Evolutionary conservation across 1,139 yeast genomes (phyloP).

Genomic region (Eremothecium gossypii): DNA sequence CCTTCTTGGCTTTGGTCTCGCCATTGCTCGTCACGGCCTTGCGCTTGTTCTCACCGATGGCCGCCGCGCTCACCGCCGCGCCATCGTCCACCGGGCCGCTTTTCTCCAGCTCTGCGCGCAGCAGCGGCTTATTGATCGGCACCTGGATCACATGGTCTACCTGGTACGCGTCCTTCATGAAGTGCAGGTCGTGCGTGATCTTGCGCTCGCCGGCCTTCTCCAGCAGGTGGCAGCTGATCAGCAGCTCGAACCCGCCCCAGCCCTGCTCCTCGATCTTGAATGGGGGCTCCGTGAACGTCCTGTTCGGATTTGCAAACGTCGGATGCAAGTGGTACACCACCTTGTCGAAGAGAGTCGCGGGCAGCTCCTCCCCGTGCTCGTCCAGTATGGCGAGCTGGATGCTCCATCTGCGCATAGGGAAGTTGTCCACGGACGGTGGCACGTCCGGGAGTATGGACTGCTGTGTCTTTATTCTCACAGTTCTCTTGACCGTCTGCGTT

Average conservation of each 20-base stretch:
- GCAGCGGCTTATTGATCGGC: slow-evolving; percentile 67
- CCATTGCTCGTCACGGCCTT: slow-evolving; percentile 31
- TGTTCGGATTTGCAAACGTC: slow-evolving; percentile 80
- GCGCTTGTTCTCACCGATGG: slow-evolving; percentile 26
- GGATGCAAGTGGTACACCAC: slow-evolving; percentile 93
- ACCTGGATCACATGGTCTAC: slow-evolving; percentile 69
- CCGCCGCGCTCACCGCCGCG: slow-evolving; percentile 14
- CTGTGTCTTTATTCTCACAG: slow-evolving; percentile 78
- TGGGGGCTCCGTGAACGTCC: slow-evolving; percentile 78
- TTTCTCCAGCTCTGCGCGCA: slow-evolving; percentile 65
- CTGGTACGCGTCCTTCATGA: slow-evolving; percentile 64
- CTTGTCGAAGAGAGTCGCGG: slow-evolving; percentile 84
- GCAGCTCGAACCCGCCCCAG: slow-evolving; percentile 97
- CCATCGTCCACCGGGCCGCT: slow-evolving; percentile 55
- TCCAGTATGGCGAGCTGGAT: slow-evolving; percentile 69
- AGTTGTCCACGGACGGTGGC: slow-evolving; percentile 81
- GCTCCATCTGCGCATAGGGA: slow-evolving; percentile 95
- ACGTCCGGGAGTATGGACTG: slow-evolving; percentile 78
- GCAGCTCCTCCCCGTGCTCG: slow-evolving; percentile 70
- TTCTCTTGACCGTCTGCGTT: slow-evolving; percentile 57
- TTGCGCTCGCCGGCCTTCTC: slow-evolving; percentile 88
- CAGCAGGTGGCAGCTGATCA: slow-evolving; percentile 63
- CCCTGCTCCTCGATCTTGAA: slow-evolving; percentile 88
- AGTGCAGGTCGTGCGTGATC: slow-evolving; percentile 81
- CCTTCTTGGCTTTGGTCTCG: slow-evolving; percentile 52